Evolutionary conservation across 805 yeast genomes (phyloP), one percentile per base, ranked within the genome.

Genomic region (Myxozyma kluyveri): DNA sequence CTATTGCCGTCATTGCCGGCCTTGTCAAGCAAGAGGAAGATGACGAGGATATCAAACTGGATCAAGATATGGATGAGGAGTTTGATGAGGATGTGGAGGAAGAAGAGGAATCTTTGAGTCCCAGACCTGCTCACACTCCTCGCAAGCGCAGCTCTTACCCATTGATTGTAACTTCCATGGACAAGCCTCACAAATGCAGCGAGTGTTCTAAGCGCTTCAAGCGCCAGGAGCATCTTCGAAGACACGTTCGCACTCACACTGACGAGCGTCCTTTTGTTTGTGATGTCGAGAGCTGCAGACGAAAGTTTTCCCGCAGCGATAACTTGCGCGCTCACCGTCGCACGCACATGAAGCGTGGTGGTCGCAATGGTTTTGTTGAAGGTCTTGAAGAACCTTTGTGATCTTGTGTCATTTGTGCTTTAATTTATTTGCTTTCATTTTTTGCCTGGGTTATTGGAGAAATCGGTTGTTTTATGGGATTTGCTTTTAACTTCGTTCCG

Each of bases 321-420:
- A 95, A 89, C 69, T 73, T 89, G 47, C 76, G 82, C 47, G 88
- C 93, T 14, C 97, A 89, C 66, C 63, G 75, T 52, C 72, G 87
- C 62, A 85, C 90, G 18, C 96, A 88, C 59, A 66, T 68, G 56
- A 70, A 68, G 63, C 65, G 63, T 24, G 68, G 69, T n/a, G 75
- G 76, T 24, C 67, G 76, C 37, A 72, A 72, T 60, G 61, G 62
- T 37, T 72, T 61, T 54, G 69, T 72, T 38, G 72, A 69, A 56
- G 73, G 72, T 22, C 63, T 72, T 18, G 44, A 29, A 19, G 47
- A 46, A 14, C 33, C 33, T 29, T 29, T 29, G 33, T 29, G 33
- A 29, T 29, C 14, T 9, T 14, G 33, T 29, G n/a, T n/a, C n/a
- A n/a, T n/a, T n/a, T n/a, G n/a, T n/a, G 42, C 29, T 31, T 12